phyloP scores from a whole-genome alignment of 2,329 filamentous ascomycete species.

The Ophiostoma quercus region DNA sequence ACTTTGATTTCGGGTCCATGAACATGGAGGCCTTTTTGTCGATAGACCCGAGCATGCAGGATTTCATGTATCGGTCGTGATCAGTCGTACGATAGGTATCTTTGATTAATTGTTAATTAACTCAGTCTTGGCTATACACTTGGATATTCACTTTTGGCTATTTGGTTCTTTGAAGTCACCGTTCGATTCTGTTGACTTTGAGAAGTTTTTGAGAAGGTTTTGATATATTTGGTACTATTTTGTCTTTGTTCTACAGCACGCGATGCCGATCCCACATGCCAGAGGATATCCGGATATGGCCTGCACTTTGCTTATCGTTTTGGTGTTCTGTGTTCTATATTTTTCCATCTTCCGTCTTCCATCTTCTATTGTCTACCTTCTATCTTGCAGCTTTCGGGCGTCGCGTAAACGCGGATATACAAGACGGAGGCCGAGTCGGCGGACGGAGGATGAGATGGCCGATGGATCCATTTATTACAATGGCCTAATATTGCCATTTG shows the following conservation, averaged over 20 bases:
- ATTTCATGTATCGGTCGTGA: conserved; percentile 20
- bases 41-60: conserved; percentile 24
- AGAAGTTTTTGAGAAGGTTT: not conserved
- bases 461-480: too few species aligned
- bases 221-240: not conserved
- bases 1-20: conserved; percentile 28
- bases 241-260: not conserved
- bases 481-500: too few species aligned
- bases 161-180: not conserved
- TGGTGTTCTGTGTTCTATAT: not conserved
- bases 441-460: not conserved
- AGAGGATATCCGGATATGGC: not conserved
- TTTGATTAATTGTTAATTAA: not conserved
- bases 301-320: not conserved
- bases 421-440: not conserved
- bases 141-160: not conserved
- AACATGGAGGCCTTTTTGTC: conserved; percentile 27
- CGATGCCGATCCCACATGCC: not conserved
- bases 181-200: not conserved
- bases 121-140: not conserved
- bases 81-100: not conserved
- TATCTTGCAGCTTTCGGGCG: not conserved
- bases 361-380: not conserved
- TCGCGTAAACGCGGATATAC: not conserved
- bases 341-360: too few species aligned